Conservation (phyloP, 2,329 filamentous ascomycete genomes). For the Diaporthe helianthi region DNA sequence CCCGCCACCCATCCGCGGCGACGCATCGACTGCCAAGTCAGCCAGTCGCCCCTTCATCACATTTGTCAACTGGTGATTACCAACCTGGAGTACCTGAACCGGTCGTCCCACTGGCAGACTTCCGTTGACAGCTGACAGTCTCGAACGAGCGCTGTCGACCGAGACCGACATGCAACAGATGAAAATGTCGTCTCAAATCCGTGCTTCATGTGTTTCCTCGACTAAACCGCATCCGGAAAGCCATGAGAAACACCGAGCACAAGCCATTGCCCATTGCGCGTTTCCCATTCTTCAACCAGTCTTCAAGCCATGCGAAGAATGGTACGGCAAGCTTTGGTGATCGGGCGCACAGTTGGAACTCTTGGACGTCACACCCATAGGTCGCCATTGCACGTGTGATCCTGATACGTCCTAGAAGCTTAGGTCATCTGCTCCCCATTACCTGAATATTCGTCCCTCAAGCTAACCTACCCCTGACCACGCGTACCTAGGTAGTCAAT, state of each 20-base stretch:
- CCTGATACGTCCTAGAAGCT: neutral
- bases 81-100: neutral
- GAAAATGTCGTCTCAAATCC: conserved; percentile 11
- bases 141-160: conserved; percentile 10
- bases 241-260: conserved; percentile 11
- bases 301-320: conserved; percentile 4
- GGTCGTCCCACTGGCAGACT: conserved; percentile 22
- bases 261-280: conserved; percentile 1
- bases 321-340: neutral
- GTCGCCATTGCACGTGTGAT: no score
- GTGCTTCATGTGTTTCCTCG: conserved; percentile 23
- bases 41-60: conserved; percentile 17
- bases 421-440: conserved; percentile 15
- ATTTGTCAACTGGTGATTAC: no score
- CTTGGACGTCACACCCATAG: neutral
- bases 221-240: conserved; percentile 7
- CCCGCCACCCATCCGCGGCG: neutral
- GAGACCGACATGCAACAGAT: conserved; percentile 6
- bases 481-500: no score
- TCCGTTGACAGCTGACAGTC: conserved; percentile 24
- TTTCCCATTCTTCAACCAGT: neutral
- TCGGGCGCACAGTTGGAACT: neutral
- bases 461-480: no score
- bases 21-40: conserved; percentile 18
- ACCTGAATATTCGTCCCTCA: no score